Base-by-base conservation (phyloP, 345 rosid species). In the Eucalyptus tenuipes region DNA sequence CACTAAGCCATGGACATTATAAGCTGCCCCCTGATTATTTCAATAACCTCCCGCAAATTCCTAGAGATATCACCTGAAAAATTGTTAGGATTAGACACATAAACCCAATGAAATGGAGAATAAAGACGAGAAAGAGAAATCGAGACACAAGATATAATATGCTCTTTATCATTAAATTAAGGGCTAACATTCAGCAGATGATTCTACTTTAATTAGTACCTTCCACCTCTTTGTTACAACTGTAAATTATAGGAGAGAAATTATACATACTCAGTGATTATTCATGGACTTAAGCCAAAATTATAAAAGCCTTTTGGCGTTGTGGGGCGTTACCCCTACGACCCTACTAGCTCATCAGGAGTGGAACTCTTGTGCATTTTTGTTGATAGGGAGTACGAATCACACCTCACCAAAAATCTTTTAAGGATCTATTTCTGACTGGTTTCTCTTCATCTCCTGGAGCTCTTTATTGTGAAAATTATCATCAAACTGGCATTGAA, bases 91-190 rank as follows among this genome's bases (percentile, higher is more conserved):
- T 55, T 55, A 55, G 61, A 55, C 29, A 2, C 61, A 55, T 55
- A 24, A 24, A 55, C 61, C 61, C 13, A 55, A 55, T 24, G 13
- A 55, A 55, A 55, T 55, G 2, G 61, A 55, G 29, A 55, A 5
- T 55, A 10, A 55, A 55, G 10, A 1, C 12, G 8, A 55, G 61
- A 2, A 20, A 55, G 29, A 55, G 61, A 55, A 55, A 55, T 55
- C 6, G 0, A 55, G 29, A 22, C 3, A 55, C 61, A 24, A 9
- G 13, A 55, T 55, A 8, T 55, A 22, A 18, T 52, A 0, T 1
- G 10, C 2, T 52, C 2, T 52, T 52, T 25, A 52, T 52, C 57
- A 52, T 52, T 0, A 52, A 52, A 52, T 52, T 52, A 52, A 52
- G 24, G 13, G 61, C 29, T 55, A 55, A 55, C 3, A 55, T 55